phyloP scores from a whole-genome alignment of 371 early-diverging fungal species.

The Encephalitozoon intestinalis region DNA sequence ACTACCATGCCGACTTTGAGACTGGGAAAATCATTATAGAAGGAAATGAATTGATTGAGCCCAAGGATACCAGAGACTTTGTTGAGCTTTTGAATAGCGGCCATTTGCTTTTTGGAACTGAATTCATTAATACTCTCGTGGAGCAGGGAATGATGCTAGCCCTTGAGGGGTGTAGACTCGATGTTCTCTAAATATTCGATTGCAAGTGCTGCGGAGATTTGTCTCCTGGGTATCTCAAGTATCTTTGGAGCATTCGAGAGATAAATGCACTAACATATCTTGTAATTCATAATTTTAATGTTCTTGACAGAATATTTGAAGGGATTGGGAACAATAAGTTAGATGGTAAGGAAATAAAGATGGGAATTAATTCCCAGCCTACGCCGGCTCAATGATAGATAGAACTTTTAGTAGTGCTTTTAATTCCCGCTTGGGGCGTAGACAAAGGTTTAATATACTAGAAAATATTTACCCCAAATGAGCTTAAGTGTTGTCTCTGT shows the following conservation, averaged over 20 bases:
- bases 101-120: slow-evolving; percentile 8
- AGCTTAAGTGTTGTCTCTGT: slow-evolving; percentile 35
- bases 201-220: slow-evolving; percentile 32
- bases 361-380: too few relatives aligned
- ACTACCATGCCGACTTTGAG: slow-evolving; percentile 23
- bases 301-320: not conserved
- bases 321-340: not conserved
- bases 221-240: slow-evolving; percentile 3
- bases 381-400: too few relatives aligned
- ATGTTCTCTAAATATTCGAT: not conserved
- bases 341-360: not conserved
- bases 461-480: slow-evolving; percentile 30
- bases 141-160: slow-evolving; percentile 8
- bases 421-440: not conserved
- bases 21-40: slow-evolving; percentile 15
- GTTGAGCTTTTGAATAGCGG: not conserved
- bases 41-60: slow-evolving; percentile 24
- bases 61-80: slow-evolving; percentile 5
- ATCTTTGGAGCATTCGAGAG: slow-evolving; percentile 16
- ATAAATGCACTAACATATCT: slow-evolving; percentile 22
- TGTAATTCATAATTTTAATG: slow-evolving; percentile 31
- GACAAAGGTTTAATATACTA: not conserved
- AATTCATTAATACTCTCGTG: slow-evolving; percentile 21
- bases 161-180: slow-evolving; percentile 6
- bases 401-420: too few relatives aligned